Conservation (phyloP, 2,329 filamentous ascomycete species). For the Blastomyces emzantsi region DNA sequence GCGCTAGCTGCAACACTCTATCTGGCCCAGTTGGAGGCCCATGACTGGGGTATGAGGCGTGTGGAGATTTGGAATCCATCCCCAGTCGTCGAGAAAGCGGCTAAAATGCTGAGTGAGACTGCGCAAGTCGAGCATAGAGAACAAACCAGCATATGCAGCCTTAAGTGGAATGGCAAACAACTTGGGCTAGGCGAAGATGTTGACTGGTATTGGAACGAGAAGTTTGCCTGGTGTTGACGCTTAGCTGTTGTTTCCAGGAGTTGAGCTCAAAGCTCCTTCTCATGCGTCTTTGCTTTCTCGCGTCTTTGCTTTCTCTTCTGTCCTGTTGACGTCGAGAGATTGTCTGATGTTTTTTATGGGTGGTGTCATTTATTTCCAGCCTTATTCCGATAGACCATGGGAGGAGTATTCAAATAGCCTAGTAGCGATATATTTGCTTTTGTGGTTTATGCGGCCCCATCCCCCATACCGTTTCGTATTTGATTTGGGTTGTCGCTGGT, state of each 20-base stretch:
- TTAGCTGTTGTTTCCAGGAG: background rate
- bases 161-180: slow-evolving; percentile 39
- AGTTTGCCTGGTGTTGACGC: slow-evolving; percentile 42
- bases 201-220: slow-evolving; percentile 42
- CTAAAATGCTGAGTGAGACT: slow-evolving; percentile 30
- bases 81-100: slow-evolving; percentile 40
- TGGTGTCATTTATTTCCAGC: background rate
- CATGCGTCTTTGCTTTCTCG: background rate
- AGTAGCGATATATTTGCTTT: background rate
- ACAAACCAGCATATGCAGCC: slow-evolving; percentile 38
- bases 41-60: slow-evolving; percentile 58
- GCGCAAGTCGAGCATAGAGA: slow-evolving; percentile 38
- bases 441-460: background rate
- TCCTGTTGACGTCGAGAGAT: background rate
- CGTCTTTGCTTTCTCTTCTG: background rate
- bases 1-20: slow-evolving; percentile 55
- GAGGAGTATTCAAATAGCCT: background rate
- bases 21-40: slow-evolving; percentile 61
- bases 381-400: slow-evolving; percentile 3
- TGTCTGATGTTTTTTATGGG: slow-evolving; percentile 9
- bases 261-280: slow-evolving; percentile 2
- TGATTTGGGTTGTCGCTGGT: background rate
- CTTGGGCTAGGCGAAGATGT: slow-evolving; percentile 31
- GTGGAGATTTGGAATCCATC: slow-evolving; percentile 81
- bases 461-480: background rate